Base-by-base conservation (phyloP, 805 yeast species). In the Kazachstania bromeliacearum region DNA sequence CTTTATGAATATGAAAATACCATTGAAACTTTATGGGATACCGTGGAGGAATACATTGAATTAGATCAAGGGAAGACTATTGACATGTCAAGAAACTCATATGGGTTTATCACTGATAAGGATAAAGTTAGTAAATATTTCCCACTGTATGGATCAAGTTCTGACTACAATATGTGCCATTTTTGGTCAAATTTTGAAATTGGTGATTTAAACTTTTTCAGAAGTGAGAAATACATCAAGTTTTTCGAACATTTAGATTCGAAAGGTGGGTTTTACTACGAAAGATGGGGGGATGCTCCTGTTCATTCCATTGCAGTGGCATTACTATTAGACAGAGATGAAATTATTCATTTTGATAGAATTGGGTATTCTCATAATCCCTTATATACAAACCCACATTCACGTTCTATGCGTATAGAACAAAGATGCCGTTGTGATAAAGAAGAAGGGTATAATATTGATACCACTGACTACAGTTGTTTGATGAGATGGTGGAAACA, bases 241-340 rank as follows among this genome's bases (percentile, higher is more conserved):
- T 82, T 67, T 55, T 84, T 83, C 53, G 71, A 78, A 17, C 64
- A 63, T 54, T 65, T 84, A 44, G 85, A 83, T 55, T 46, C 65
- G 27, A 64, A 72, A 12, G 89, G 87, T 34, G 92, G 92, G 7
- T 84, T 84, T 53, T 80, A 80, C 57, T 80, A 81, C 40, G 95
- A 85, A 59, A 64, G 95, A 41, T 87, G 96, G 96, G 96, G 96
- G 15, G 96, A 87, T 61, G 95, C 95, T 0, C 95, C 96, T 0
- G 85, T 85, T 12, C 95, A 85, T 57, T 67, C 92, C 0, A 64
- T 85, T 23, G 94, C 75, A 1, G 77, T 73, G 2, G 55, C 81
- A 1, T 55, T 83, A 28, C 56, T 83, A 33, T 59, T 83, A 41
- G 72, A 76, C 43, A 69, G 63, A 35, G 54, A 64, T 16, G 79